Evolutionary conservation across 371 early-diverging fungal genomes (phyloP).

Genomic region (Hamiltosporidium tvaerminnensis): DNA sequence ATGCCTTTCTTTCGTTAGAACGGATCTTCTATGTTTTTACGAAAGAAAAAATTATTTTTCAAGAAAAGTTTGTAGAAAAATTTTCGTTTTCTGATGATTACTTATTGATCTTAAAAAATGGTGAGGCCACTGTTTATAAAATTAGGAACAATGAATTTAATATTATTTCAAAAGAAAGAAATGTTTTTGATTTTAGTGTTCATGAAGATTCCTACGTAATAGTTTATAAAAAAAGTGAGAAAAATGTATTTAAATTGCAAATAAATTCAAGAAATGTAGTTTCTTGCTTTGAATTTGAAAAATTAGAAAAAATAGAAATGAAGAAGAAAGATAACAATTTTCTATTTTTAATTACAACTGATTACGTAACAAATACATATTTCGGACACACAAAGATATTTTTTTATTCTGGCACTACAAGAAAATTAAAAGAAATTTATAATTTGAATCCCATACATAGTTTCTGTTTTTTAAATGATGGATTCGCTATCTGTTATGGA

Average conservation of each 20-base stretch:
- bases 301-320: not conserved
- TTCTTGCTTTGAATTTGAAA: no score
- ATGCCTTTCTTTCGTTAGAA: not conserved
- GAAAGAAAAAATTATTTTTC: not conserved
- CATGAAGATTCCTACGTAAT: no score
- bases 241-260: no score
- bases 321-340: not conserved
- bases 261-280: no score
- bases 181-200: no score
- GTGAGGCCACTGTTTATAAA: no score
- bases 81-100: no score
- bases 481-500: slow-evolving; percentile 46
- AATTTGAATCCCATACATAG: slow-evolving; percentile 12
- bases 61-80: not conserved
- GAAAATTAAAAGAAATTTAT: slow-evolving; percentile 3
- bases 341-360: slow-evolving; percentile 11
- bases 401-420: slow-evolving; percentile 13
- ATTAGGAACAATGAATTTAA: no score
- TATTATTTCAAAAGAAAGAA: no score
- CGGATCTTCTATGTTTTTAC: not conserved
- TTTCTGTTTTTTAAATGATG: slow-evolving; percentile 32
- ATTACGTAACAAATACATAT: slow-evolving; percentile 43
- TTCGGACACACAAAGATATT: slow-evolving; percentile 41
- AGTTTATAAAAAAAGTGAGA: no score
- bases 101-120: no score